phyloP scores from a whole-genome alignment of 495 filamentous ascomycete genomes.

The Aspergillus hancockii region DNA sequence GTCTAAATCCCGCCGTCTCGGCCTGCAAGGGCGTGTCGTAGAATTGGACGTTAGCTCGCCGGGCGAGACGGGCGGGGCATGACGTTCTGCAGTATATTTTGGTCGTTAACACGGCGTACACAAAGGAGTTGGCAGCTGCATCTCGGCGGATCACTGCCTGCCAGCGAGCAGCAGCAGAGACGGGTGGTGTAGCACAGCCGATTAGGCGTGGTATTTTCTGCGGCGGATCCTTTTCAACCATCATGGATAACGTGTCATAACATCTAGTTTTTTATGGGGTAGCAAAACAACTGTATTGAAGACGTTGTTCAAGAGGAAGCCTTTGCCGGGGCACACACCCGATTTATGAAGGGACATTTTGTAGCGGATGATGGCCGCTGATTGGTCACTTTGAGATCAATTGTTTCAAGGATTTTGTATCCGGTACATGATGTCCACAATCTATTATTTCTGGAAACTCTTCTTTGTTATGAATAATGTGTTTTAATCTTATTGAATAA shows the following conservation, averaged over 20 bases:
- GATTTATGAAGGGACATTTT: background rate
- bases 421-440: too few species aligned
- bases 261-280: background rate
- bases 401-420: conserved; percentile 1
- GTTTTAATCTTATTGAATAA: too few species aligned
- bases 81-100: conserved; percentile 65
- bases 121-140: conserved; percentile 50
- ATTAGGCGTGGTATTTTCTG: conserved; percentile 32
- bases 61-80: conserved; percentile 60
- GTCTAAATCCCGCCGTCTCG: conserved; percentile 54
- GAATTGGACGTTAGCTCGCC: conserved; percentile 62
- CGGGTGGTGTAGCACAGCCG: conserved; percentile 15
- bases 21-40: conserved; percentile 57
- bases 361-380: conserved; percentile 5
- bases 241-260: background rate
- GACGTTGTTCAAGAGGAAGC: background rate
- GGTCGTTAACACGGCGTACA: conserved; percentile 64
- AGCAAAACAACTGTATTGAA: background rate
- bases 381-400: conserved; percentile 42
- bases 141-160: conserved; percentile 56
- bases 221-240: conserved; percentile 11
- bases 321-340: background rate
- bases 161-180: conserved; percentile 50
- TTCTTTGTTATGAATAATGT: too few species aligned
- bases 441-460: too few species aligned